Base-by-base conservation (phyloP, 169 alveolate genomes). In the Theileria orientalis region DNA sequence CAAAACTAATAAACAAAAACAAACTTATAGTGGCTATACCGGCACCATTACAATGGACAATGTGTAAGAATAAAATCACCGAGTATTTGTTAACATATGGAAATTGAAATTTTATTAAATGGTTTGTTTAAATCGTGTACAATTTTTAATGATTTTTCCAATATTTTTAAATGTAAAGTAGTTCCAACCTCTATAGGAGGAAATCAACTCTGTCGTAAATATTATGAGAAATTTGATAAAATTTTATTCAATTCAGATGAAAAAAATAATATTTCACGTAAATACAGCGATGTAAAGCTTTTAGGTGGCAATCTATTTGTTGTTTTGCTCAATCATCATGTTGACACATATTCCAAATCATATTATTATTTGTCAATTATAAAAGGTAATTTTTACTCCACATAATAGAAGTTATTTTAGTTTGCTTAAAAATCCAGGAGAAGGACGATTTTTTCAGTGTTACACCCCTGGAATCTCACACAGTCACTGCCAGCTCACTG, bases 381-480 rank as follows among this genome's bases (percentile, higher is more conserved):
- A 29, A 25, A 56, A 56, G 66, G 66, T 56, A 19, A 6, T 25
- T 37, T n/a, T 56, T 56, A 3, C 42, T 1, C 0, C 32, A 3
- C 5, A 29, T 23, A 6, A 56, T 56, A 13, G 21, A 29, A 56
- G 5, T 6, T n/a, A 14, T 6, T 11, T 56, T 30, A 56, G 66
- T 56, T 3, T n/a, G 21, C 13, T 29, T 56, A 16, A 56, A 25
- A 3, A 14, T 56, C 16, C 16, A 56, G 1, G 44, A 56, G 21
- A 56, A 3, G 3, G 66, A 30, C 19, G 1, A 9, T 16, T 56
- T 56, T 5, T 56, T n/a, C 44, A 29, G 21, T 6, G 37, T 56
- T 25, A 56, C 66, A 6, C 66, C 66, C 7, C 41, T 56, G 66
- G 66, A 56, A 25, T 56, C 66, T 6, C 66, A 56, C 66, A n/a